Conservation (phyloP, 352 stramenopile species). For the Phytophthora crassamura region DNA sequence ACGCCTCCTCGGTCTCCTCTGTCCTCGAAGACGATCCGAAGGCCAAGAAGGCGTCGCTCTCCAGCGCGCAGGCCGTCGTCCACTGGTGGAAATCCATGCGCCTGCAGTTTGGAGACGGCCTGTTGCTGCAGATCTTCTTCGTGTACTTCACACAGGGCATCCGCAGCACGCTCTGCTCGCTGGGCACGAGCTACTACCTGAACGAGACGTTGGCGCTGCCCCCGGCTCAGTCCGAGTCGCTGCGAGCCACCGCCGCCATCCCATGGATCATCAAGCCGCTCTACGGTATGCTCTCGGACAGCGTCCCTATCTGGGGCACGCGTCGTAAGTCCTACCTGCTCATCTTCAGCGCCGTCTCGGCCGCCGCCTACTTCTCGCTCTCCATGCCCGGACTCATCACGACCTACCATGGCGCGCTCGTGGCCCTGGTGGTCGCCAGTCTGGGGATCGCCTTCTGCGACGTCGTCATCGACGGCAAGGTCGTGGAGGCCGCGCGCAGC, state of each 20-base stretch:
- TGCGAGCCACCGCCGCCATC: slow-evolving; percentile 72
- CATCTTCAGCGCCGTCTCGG: slow-evolving; percentile 71
- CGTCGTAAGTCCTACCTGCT: slow-evolving; percentile 83
- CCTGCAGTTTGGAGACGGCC: slow-evolving; percentile 66
- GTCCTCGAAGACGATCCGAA: slow-evolving; percentile 7
- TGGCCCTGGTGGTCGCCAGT: slow-evolving; percentile 76
- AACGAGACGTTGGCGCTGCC: slow-evolving; percentile 77
- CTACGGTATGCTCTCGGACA: slow-evolving; percentile 84
- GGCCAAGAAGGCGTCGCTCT: slow-evolving; percentile 22
- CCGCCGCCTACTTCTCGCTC: slow-evolving; percentile 64
- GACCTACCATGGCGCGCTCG: slow-evolving; percentile 56
- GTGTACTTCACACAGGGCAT: slow-evolving; percentile 87
- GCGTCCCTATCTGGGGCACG: slow-evolving; percentile 73
- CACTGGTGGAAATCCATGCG: slow-evolving; percentile 73
- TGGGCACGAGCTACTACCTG: slow-evolving; percentile 82
- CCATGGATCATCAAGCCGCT: slow-evolving; percentile 86
- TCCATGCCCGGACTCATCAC: slow-evolving; percentile 65
- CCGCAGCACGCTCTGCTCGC: slow-evolving; percentile 75
- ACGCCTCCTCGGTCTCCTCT: not conserved
- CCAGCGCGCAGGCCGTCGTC: slow-evolving; percentile 44
- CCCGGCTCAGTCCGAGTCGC: slow-evolving; percentile 68
- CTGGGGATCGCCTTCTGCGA: slow-evolving; percentile 83
- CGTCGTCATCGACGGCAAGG: slow-evolving; percentile 83
- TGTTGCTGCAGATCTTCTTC: slow-evolving; percentile 85
- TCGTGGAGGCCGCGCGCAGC: slow-evolving; percentile 73